A percentile compares a stretch with the other conserved stretches of the same genome.
Conservation (phyloP, 1,284 basidiomycete genomes). For the Ustilago hordei region DNA sequence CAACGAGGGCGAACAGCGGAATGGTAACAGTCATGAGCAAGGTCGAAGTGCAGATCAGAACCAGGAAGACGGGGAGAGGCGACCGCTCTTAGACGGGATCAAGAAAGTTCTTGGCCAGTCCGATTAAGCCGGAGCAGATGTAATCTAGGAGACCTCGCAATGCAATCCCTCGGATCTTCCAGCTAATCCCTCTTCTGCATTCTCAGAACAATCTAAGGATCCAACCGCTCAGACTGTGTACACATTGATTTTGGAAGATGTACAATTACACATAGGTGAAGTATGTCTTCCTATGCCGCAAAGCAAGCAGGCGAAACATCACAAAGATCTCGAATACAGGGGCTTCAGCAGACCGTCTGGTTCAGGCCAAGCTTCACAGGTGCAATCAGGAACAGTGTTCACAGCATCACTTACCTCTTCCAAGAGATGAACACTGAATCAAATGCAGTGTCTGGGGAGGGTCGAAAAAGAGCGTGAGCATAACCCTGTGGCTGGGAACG, state of each 20-base stretch:
- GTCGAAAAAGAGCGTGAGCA: constrained; percentile 3
- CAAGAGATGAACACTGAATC: not conserved
- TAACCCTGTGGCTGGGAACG: constrained; percentile 2
- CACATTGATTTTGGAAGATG: not conserved
- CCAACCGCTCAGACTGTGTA: too few relatives aligned
- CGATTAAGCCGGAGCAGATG: not conserved
- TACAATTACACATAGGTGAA: too few relatives aligned
- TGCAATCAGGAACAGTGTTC: too few relatives aligned
- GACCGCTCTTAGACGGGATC: constrained; percentile 32
- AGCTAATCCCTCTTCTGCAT: too few relatives aligned
- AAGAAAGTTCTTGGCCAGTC: constrained; percentile 35
- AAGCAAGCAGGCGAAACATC: too few relatives aligned
- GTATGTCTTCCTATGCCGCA: too few relatives aligned
- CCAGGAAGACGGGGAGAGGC: constrained; percentile 25
- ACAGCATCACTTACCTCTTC: too few relatives aligned
- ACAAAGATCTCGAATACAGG: too few relatives aligned
- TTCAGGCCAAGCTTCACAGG: too few relatives aligned
- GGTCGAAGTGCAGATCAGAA: constrained; percentile 2
- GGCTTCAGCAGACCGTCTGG: too few relatives aligned
- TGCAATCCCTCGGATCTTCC: not conserved
- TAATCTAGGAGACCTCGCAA: not conserved
- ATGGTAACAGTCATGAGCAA: not conserved
- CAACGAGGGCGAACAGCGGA: not conserved
- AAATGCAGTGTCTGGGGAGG: not conserved
- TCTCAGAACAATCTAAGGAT: too few relatives aligned